Evolutionary conservation across 176 grass and related monocot genomes (phyloP).

Genomic region (Thalia dealbata): DNA sequence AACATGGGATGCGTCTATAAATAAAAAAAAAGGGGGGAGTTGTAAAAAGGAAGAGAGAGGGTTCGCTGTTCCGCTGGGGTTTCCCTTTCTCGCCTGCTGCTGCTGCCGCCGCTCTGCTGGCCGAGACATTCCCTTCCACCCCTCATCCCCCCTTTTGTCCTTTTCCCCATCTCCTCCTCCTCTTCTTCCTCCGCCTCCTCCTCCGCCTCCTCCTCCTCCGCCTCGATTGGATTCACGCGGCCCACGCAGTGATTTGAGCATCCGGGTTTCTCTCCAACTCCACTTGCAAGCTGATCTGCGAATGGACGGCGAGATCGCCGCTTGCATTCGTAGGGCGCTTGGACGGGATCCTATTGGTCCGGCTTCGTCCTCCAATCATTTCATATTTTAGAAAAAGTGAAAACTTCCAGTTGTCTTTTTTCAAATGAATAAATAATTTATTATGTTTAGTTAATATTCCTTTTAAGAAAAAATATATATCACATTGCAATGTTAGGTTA

Average conservation of each 20-base stretch:
- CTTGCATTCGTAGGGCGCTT: neutral
- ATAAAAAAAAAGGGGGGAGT: neutral
- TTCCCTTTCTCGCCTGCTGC: neutral
- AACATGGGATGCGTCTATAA: too few species aligned
- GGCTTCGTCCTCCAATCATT: too few species aligned
- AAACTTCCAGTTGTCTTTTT: too few species aligned
- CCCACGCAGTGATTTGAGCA: too few species aligned
- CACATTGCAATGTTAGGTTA: too few species aligned
- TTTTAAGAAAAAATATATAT: too few species aligned
- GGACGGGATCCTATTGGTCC: neutral
- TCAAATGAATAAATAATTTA: too few species aligned
- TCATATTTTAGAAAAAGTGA: too few species aligned
- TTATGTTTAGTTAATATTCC: too few species aligned
- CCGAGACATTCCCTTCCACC: neutral
- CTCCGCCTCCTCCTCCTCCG: too few species aligned
- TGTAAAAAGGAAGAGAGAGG: neutral
- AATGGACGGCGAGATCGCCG: neutral
- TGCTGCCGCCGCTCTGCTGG: neutral
- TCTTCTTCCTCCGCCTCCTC: too few species aligned
- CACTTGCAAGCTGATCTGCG: neutral
- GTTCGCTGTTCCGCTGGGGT: neutral
- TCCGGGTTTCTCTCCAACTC: neutral
- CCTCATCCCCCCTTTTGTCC: neutral
- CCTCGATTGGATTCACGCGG: too few species aligned
- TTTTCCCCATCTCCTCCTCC: neutral